Percentiles rank a stretch among this genome's conserved stretches.
phyloP scores from a whole-genome alignment of 2,329 filamentous ascomycete genomes.

The Teratosphaeria zuluensis region DNA sequence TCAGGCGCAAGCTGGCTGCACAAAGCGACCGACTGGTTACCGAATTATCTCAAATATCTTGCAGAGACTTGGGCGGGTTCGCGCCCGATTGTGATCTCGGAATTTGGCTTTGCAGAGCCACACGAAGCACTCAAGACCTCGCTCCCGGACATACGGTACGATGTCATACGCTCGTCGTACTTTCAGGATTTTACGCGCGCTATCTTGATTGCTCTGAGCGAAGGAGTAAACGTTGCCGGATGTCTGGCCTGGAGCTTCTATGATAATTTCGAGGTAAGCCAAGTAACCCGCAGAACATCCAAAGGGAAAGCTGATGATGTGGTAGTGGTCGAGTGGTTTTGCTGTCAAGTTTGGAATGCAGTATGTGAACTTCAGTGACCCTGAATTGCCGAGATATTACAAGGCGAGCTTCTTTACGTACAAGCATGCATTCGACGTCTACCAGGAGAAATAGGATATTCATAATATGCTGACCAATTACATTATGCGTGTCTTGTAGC shows the following conservation, averaged over 20 bases:
- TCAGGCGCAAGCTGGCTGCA: slow-evolving; percentile 24
- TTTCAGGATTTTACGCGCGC: slow-evolving; percentile 26
- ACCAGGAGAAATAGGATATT: slow-evolving; percentile 9
- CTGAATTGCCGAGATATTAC: slow-evolving; percentile 27
- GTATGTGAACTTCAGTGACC: slow-evolving; percentile 29
- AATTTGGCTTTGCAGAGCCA: slow-evolving; percentile 30
- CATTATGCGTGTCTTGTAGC: background rate
- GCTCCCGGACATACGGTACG: slow-evolving; percentile 21
- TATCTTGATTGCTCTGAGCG: slow-evolving; percentile 25
- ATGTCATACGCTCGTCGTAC: slow-evolving; percentile 23
- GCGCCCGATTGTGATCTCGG: slow-evolving; percentile 22
- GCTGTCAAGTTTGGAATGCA: slow-evolving; percentile 28
- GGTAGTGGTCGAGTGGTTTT: slow-evolving; percentile 23
- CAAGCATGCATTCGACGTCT: slow-evolving; percentile 24
- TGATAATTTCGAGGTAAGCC: slow-evolving; percentile 27
- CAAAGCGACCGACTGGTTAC: slow-evolving; percentile 28
- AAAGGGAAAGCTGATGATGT: background rate
- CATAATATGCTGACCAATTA: background rate
- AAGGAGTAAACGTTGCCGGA: slow-evolving; percentile 28
- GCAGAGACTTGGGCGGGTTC: slow-evolving; percentile 22
- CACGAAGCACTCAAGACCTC: slow-evolving; percentile 22
- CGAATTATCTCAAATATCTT: slow-evolving; percentile 21
- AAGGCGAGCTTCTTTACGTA: slow-evolving; percentile 32
- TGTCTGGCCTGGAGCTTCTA: slow-evolving; percentile 28
- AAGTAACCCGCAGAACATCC: background rate